phyloP scores from a whole-genome alignment of 257 asterid genomes.

The Salvia rosmarinus region DNA sequence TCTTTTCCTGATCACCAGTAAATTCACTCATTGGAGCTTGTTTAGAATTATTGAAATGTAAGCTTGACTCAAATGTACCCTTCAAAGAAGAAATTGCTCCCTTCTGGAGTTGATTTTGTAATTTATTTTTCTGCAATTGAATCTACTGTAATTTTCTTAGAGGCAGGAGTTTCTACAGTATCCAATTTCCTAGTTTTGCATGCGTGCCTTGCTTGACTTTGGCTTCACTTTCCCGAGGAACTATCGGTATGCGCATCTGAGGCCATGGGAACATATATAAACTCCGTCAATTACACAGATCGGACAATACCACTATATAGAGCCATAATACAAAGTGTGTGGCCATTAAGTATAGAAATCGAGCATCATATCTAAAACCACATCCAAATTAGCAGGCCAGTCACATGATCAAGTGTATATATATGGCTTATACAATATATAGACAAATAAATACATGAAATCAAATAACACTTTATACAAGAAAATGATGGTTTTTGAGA shows the following conservation, averaged over 20 bases:
- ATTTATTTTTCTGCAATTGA: slow-evolving; percentile 30
- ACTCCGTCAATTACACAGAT: slow-evolving; percentile 24
- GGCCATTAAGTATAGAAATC: slow-evolving; percentile 32
- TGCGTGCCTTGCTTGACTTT: slow-evolving; percentile 41
- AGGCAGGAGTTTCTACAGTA: slow-evolving; percentile 35
- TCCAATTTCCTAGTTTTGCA: slow-evolving; percentile 41
- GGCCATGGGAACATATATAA: slow-evolving; percentile 47
- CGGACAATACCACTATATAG: slow-evolving; percentile 29
- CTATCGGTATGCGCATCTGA: slow-evolving; percentile 46
- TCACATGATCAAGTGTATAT: background rate
- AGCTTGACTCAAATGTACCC: slow-evolving; percentile 52
- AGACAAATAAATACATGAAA: slow-evolving; percentile 19
- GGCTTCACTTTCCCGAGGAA: slow-evolving; percentile 46
- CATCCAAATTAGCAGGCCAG: slow-evolving; percentile 47
- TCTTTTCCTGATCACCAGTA: slow-evolving; percentile 42
- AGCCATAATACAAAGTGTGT: background rate
- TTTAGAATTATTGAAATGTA: slow-evolving; percentile 49
- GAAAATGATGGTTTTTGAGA: background rate
- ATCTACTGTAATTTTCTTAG: slow-evolving; percentile 40
- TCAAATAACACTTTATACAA: slow-evolving; percentile 2
- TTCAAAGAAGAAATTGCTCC: slow-evolving; percentile 44
- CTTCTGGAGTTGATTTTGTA: slow-evolving; percentile 35
- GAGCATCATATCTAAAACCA: slow-evolving; percentile 42
- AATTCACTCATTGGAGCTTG: slow-evolving; percentile 31
- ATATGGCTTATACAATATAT: background rate